Conservation (phyloP, 352 stramenopile species). For the Globisporangium cystogenes region DNA sequence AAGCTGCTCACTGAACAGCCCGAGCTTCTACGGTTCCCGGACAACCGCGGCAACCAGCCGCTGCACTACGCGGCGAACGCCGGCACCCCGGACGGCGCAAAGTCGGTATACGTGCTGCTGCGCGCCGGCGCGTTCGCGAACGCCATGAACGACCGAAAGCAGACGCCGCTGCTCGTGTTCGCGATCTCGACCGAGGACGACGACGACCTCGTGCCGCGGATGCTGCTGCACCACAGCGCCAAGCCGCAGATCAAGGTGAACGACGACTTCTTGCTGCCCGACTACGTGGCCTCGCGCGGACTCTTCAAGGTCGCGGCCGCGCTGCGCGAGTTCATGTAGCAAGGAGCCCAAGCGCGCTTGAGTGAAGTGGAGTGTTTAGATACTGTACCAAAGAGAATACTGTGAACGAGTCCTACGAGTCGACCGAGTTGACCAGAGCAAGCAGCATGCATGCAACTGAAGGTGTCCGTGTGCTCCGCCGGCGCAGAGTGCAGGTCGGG, state of each 20-base stretch:
- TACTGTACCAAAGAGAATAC: background rate
- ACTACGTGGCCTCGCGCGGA: slow-evolving; percentile 31
- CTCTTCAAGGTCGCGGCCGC: slow-evolving; percentile 40
- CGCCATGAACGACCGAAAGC: slow-evolving; percentile 37
- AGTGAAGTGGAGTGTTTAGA: slow-evolving; percentile 1
- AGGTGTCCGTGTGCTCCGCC: too few species aligned
- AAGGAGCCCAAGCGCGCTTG: background rate
- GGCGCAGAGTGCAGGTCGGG: too few species aligned
- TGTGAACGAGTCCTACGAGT: too few species aligned
- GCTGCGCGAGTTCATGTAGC: slow-evolving; percentile 47
- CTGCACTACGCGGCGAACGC: slow-evolving; percentile 51
- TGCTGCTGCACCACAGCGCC: slow-evolving; percentile 48
- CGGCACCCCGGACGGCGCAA: slow-evolving; percentile 20
- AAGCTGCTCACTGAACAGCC: slow-evolving; percentile 26
- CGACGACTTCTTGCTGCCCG: slow-evolving; percentile 36
- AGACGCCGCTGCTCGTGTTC: slow-evolving; percentile 48
- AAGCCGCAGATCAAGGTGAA: slow-evolving; percentile 39
- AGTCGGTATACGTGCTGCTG: slow-evolving; percentile 42
- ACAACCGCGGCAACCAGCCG: slow-evolving; percentile 53
- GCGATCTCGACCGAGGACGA: slow-evolving; percentile 49
- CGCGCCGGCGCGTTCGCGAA: slow-evolving; percentile 45
- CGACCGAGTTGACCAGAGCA: too few species aligned
- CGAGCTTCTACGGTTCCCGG: slow-evolving; percentile 25
- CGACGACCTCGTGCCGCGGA: slow-evolving; percentile 34
- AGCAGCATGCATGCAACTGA: too few species aligned